Percentiles rank a stretch among this genome's conserved stretches.
Conservation (phyloP, 2,329 filamentous ascomycete species). For the Xylaria sp. region DNA sequence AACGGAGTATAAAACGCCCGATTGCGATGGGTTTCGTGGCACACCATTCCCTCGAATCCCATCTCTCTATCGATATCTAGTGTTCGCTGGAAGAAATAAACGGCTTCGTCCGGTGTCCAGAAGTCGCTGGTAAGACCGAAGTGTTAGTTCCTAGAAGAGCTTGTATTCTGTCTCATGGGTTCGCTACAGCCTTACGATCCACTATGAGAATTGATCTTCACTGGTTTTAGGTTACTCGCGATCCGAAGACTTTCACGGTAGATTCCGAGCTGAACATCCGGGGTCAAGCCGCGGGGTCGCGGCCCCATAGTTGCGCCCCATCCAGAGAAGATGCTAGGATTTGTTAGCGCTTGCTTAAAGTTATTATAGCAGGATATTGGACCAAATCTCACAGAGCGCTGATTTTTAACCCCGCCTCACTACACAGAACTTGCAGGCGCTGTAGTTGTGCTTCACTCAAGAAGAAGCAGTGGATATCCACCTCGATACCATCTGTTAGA, state of each 20-base stretch:
- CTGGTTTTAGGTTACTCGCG: slow-evolving; percentile 5
- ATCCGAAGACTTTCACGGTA: slow-evolving; percentile 5
- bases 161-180: not conserved
- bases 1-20: slow-evolving; percentile 10
- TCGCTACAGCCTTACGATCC: slow-evolving; percentile 12
- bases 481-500: slow-evolving; percentile 12
- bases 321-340: slow-evolving; percentile 3
- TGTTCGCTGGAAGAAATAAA: slow-evolving; percentile 14
- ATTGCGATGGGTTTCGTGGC: slow-evolving; percentile 20
- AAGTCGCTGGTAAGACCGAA: slow-evolving; percentile 2
- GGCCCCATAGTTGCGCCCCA: slow-evolving; percentile 8
- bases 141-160: not conserved
- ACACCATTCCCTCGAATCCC: slow-evolving; percentile 12
- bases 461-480: slow-evolving; percentile 13
- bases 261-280: slow-evolving; percentile 16
- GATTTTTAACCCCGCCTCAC: slow-evolving; percentile 4
- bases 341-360: not conserved
- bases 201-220: slow-evolving; percentile 11
- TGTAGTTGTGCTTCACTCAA: slow-evolving; percentile 13
- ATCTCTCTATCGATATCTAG: slow-evolving; percentile 7
- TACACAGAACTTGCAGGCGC: not conserved
- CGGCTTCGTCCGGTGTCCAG: slow-evolving; percentile 15
- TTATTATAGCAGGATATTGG: not conserved
- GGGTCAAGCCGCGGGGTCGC: slow-evolving; percentile 12
- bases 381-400: slow-evolving; percentile 12